Percentiles rank a stretch among this genome's conserved stretches.
Evolutionary conservation across 2,329 filamentous ascomycete genomes (phyloP).

Genomic region (Gyromitra esculenta): DNA sequence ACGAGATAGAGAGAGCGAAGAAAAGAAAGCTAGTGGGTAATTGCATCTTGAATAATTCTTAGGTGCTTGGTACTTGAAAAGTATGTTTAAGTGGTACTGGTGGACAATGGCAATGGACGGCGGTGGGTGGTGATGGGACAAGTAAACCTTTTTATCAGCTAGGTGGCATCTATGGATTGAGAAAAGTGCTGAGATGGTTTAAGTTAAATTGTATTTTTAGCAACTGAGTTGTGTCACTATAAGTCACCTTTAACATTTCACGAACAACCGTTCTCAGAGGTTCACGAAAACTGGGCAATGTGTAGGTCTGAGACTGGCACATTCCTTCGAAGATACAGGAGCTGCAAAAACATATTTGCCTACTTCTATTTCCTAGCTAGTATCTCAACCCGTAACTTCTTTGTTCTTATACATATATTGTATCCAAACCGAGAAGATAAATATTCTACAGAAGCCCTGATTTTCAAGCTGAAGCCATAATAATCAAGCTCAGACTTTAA

Average conservation of each 20-base stretch:
- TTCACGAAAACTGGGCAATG: not conserved
- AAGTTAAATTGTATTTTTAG: not conserved
- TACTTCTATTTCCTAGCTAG: not conserved
- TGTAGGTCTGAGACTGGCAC: not conserved
- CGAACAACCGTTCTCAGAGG: not conserved
- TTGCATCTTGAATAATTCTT: constrained; percentile 8
- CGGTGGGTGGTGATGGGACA: not conserved
- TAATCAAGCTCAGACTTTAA: not conserved
- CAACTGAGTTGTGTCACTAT: not conserved
- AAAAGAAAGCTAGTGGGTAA: constrained; percentile 3
- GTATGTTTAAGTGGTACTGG: not conserved
- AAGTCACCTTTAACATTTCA: constrained; percentile 4
- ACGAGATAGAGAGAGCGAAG: not conserved
- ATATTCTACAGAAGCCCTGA: not conserved
- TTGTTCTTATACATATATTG: too few species aligned
- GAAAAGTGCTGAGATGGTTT: not conserved
- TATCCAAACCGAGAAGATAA: not conserved
- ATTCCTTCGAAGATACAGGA: not conserved
- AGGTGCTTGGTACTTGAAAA: not conserved
- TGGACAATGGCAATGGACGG: not conserved
- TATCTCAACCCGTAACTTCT: not conserved
- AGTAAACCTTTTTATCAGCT: not conserved
- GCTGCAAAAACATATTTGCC: too few species aligned
- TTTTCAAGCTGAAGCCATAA: constrained; percentile 1
- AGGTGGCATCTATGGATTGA: not conserved